Conservation (phyloP, 139 green algal species). For the Chlamydomonas sphaeroides region DNA sequence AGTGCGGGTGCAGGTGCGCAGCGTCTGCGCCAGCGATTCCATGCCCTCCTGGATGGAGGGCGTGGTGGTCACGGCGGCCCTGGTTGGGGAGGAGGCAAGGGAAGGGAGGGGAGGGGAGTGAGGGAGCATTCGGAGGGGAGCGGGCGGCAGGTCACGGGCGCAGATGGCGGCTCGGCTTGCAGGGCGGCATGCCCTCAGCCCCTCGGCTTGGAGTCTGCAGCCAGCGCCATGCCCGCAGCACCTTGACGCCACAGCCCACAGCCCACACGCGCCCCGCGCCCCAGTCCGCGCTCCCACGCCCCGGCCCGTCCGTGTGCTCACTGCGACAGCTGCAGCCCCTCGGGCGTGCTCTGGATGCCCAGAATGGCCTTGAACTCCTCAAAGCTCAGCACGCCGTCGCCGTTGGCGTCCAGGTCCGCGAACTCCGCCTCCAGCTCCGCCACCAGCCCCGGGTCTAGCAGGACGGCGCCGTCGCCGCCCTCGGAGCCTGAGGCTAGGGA, state of each 20-base stretch:
- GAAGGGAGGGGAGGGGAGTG: no score
- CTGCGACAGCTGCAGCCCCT: conserved; percentile 28
- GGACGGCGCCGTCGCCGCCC: not conserved
- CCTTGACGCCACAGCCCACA: no score
- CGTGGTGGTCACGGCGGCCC: not conserved
- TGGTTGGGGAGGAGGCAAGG: no score
- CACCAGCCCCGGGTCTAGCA: conserved; percentile 38
- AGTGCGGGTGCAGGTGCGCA: conserved; percentile 16
- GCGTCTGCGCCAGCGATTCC: conserved; percentile 13
- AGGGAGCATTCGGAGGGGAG: no score
- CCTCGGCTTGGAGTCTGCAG: no score
- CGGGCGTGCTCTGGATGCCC: conserved; percentile 39
- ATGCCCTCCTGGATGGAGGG: conserved; percentile 16
- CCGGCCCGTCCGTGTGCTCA: not conserved
- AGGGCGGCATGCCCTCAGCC: no score
- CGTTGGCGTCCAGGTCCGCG: conserved; percentile 45
- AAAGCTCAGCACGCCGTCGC: conserved; percentile 54
- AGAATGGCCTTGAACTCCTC: conserved; percentile 65
- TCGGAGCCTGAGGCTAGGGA: not conserved
- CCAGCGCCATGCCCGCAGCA: no score
- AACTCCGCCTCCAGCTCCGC: conserved; percentile 58
- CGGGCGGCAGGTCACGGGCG: no score
- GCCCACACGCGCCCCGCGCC: no score
- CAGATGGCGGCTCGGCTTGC: no score
- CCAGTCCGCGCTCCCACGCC: no score